Base-by-base conservation (phyloP, 371 early-diverging fungal species). In the Batrachochytrium dendrobatidis region DNA sequence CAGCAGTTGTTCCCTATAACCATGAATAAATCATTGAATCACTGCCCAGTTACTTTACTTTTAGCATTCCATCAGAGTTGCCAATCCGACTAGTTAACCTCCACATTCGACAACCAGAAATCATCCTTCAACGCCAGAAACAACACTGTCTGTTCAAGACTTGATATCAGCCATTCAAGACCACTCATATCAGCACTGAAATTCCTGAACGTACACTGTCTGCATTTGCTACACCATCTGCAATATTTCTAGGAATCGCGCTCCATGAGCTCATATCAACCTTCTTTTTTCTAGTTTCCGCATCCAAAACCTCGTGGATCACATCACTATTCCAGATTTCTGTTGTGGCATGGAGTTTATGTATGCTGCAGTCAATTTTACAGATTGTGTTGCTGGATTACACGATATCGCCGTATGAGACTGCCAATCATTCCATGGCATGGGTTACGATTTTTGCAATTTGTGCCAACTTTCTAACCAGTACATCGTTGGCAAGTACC, bases 201-300 rank as follows among this genome's bases (percentile, higher is more conserved):
- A 39, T 39, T 12, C 39, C 39, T 12, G n/a, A n/a, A n/a, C 39
- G 39, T n/a, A n/a, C 12, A 12, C n/a, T 39, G 15, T 15, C 39
- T n/a, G 39, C 39, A 12, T 39, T 39, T n/a, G 39, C 12, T 8
- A 33, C 58, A 10, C 59, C 59, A n/a, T 49, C 59, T 20, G 51
- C 55, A 30, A 29, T 58, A 17, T 51, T 58, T 22, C 17, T 58
- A n/a, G 59, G 59, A 10, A 20, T 59, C 18, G 59, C 52, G 30
- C 12, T 51, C 0, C 18, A 15, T 20, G 59, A 59, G 20, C 39
- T 33, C 7, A 26, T 28, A 8, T 29, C 55, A 1, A 32, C 59
- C 12, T 22, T 20, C 46, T 24, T 45, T 20, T 45, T 45, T 26
- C 20, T 45, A 26, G 3, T 45, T 5, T 12, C 39, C n/a, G 3